phyloP scores from a whole-genome alignment of 2,329 filamentous ascomycete species.

The Chalaropsis ovoidea region DNA sequence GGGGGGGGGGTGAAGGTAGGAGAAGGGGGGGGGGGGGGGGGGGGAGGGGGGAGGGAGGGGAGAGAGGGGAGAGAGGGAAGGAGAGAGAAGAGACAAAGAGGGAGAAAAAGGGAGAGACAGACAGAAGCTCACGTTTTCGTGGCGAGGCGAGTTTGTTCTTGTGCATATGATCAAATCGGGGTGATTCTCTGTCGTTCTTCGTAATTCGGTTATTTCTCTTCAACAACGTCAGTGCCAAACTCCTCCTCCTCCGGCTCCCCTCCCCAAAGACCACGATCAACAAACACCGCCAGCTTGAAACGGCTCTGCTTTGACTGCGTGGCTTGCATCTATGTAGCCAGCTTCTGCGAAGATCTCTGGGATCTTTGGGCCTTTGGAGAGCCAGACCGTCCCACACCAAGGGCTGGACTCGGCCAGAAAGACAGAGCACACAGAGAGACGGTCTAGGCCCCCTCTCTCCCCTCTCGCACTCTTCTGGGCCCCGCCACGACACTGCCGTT shows the following conservation, averaged over 20 bases:
- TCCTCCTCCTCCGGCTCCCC: background rate
- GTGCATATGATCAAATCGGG: background rate
- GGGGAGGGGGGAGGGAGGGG: background rate
- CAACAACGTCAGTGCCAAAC: background rate
- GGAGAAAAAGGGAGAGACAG: background rate
- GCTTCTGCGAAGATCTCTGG: background rate
- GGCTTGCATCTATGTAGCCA: background rate
- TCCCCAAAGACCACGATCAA: background rate
- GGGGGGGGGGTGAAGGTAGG: background rate
- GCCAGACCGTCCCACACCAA: background rate
- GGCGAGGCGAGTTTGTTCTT: background rate
- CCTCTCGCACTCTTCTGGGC: background rate
- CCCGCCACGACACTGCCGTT: background rate
- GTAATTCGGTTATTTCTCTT: background rate
- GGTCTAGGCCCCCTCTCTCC: background rate
- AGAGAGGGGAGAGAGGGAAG: background rate
- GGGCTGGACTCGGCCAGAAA: background rate
- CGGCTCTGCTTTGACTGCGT: background rate
- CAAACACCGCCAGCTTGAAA: slow-evolving; percentile 8
- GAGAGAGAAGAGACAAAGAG: background rate
- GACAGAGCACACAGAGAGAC: background rate
- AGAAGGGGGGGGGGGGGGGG: too few species aligned
- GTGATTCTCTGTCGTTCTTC: background rate
- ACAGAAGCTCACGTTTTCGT: slow-evolving; percentile 6
- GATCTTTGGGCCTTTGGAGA: background rate